Evolutionary conservation across 805 yeast genomes (phyloP).

Genomic region (Kurtzmaniella cleridarum): DNA sequence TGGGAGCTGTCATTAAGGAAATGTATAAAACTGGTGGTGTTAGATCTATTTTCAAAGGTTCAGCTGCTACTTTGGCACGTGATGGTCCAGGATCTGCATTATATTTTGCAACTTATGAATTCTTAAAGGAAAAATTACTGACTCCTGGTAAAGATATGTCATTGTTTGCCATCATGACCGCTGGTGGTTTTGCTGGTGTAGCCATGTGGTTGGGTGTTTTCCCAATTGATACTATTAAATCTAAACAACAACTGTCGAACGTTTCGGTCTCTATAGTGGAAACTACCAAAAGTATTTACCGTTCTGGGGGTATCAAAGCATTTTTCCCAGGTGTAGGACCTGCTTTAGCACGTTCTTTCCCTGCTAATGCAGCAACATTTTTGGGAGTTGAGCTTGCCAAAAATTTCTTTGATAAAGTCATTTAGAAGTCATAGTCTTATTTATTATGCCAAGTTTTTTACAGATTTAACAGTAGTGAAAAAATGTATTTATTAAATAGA

Average conservation of each 20-base stretch:
- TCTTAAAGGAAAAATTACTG: constrained; percentile 59
- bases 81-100: constrained; percentile 98
- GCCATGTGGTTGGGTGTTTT: constrained; percentile 95
- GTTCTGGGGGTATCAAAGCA: constrained; percentile 76
- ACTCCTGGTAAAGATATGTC: constrained; percentile 55
- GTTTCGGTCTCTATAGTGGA: constrained; percentile 49
- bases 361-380: constrained; percentile 99
- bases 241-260: constrained; percentile 67
- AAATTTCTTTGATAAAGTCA: constrained; percentile 32
- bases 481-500: no score
- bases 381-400: constrained; percentile 86
- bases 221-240: constrained; percentile 94
- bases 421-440: constrained; percentile 12
- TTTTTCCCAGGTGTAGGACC: constrained; percentile 98
- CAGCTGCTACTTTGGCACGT: constrained; percentile 86
- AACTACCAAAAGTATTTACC: constrained; percentile 66
- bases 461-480: no score
- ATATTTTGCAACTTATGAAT: constrained; percentile 92
- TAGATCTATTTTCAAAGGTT: constrained; percentile 82
- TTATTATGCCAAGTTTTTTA: no score
- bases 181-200: constrained; percentile 96
- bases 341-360: constrained; percentile 89
- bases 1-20: constrained; percentile 56
- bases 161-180: constrained; percentile 69
- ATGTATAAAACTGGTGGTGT: constrained; percentile 79